Percentiles rank a stretch among this genome's conserved stretches.
Conservation (phyloP, 108 stramenopile genomes). For the Stephanodiscus triporus region DNA sequence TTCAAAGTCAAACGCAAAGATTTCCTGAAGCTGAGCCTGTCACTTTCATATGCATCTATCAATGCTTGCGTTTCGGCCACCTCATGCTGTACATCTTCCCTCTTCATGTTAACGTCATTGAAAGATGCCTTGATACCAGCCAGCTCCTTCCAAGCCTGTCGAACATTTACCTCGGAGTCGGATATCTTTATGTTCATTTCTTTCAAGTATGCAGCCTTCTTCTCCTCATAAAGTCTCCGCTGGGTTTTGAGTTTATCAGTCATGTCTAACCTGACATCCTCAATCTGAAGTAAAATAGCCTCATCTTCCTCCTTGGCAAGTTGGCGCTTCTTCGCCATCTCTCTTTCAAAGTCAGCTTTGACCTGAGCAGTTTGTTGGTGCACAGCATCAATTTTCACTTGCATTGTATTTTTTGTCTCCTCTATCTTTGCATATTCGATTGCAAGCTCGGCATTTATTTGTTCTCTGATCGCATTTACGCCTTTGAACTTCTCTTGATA, state of each 20-base stretch:
- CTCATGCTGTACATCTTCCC: constrained; percentile 7
- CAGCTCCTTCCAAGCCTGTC: constrained; percentile 41
- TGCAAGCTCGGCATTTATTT: constrained; percentile 33
- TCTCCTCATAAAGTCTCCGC: constrained; percentile 9
- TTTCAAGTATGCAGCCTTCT: constrained; percentile 15
- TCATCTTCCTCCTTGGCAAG: constrained; percentile 36
- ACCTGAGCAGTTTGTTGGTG: constrained; percentile 23
- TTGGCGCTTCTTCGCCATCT: constrained; percentile 21
- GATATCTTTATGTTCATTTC: constrained; percentile 30
- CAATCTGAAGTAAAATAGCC: constrained; percentile 29
- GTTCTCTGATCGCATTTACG: constrained; percentile 21
- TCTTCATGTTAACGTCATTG: constrained; percentile 16
- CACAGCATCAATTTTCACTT: constrained; percentile 28
- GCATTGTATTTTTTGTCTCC: constrained; percentile 27
- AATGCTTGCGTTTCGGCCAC: constrained; percentile 22
- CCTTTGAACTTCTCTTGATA: constrained; percentile 42
- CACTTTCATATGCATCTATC: constrained; percentile 35
- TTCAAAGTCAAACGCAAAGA: constrained; percentile 33
- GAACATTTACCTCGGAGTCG: constrained; percentile 34
- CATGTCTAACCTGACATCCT: constrained; percentile 31
- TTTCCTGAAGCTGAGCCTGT: constrained; percentile 32
- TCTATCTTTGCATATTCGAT: constrained; percentile 40
- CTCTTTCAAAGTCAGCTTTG: constrained; percentile 31
- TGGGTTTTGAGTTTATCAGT: constrained; percentile 25
- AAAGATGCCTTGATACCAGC: constrained; percentile 24